Evolutionary conservation across 129 eudicot species (phyloP).

Genomic region (Tanacetum coccineum): DNA sequence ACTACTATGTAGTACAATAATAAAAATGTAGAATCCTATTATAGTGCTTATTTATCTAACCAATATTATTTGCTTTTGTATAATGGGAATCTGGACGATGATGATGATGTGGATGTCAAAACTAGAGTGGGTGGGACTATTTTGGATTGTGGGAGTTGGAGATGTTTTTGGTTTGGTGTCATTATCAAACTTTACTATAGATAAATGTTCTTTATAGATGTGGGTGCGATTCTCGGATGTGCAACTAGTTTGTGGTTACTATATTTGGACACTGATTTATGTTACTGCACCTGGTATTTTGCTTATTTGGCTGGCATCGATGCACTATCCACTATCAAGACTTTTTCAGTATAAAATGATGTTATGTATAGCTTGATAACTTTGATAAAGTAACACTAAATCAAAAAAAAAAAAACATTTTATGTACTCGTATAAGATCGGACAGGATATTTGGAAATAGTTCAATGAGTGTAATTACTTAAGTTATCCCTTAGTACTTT

Average conservation of each 20-base stretch:
- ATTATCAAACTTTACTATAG: not conserved
- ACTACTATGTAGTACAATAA: too few species aligned
- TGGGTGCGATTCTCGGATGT: constrained; percentile 10
- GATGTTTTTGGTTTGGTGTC: constrained; percentile 20
- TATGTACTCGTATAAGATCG: too few species aligned
- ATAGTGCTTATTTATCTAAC: not conserved
- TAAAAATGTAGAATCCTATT: not conserved
- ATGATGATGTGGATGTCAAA: constrained; percentile 25
- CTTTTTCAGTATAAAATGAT: too few species aligned
- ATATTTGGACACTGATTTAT: not conserved
- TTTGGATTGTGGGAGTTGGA: constrained; percentile 17
- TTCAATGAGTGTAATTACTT: too few species aligned
- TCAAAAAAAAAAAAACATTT: too few species aligned
- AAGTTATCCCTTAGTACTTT: too few species aligned
- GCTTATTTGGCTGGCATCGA: not conserved
- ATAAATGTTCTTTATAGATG: not conserved
- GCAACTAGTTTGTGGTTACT: constrained; percentile 1
- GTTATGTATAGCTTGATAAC: too few species aligned
- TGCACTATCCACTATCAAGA: not conserved
- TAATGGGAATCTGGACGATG: constrained; percentile 18
- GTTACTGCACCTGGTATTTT: not conserved
- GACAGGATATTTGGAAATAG: too few species aligned
- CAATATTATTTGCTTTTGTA: constrained; percentile 9
- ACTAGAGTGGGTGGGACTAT: constrained; percentile 16
- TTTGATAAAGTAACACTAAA: too few species aligned